phyloP scores from a whole-genome alignment of 208 protist species.

The Zelonia costaricensis region DNA sequence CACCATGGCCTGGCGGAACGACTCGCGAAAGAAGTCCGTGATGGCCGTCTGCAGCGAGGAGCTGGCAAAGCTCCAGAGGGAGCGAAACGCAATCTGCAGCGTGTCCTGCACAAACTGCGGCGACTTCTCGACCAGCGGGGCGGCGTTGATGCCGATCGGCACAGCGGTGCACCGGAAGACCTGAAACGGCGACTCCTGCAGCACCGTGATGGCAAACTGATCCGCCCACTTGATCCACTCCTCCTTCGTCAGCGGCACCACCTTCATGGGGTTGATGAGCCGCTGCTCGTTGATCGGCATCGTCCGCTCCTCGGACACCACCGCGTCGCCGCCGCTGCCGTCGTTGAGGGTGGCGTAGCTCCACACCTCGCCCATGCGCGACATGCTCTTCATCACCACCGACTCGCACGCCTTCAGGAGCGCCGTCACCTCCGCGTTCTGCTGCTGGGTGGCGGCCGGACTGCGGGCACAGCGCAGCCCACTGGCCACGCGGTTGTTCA shows the following conservation, averaged over 20 bases:
- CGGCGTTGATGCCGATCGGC: slow-evolving; percentile 61
- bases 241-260: slow-evolving; percentile 68
- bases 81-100: slow-evolving; percentile 71
- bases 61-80: slow-evolving; percentile 74
- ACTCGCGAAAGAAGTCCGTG: slow-evolving; percentile 63
- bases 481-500: slow-evolving; percentile 56
- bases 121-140: slow-evolving; percentile 67
- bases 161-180: slow-evolving; percentile 83
- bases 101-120: slow-evolving; percentile 67
- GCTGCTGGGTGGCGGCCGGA: slow-evolving; percentile 30
- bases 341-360: slow-evolving; percentile 46
- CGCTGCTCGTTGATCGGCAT: slow-evolving; percentile 65
- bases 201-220: slow-evolving; percentile 61
- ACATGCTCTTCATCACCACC: slow-evolving; percentile 51
- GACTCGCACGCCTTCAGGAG: slow-evolving; percentile 68
- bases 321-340: slow-evolving; percentile 28
- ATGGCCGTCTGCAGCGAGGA: slow-evolving; percentile 56
- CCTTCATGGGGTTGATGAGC: slow-evolving; percentile 57
- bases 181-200: slow-evolving; percentile 85
- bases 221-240: slow-evolving; percentile 81
- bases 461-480: slow-evolving; percentile 46
- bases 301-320: slow-evolving; percentile 43
- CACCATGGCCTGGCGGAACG: slow-evolving; percentile 61
- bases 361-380: slow-evolving; percentile 58
- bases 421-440: slow-evolving; percentile 46